Conservation (phyloP, 2,329 filamentous ascomycete species). For the Periconia sp. region DNA sequence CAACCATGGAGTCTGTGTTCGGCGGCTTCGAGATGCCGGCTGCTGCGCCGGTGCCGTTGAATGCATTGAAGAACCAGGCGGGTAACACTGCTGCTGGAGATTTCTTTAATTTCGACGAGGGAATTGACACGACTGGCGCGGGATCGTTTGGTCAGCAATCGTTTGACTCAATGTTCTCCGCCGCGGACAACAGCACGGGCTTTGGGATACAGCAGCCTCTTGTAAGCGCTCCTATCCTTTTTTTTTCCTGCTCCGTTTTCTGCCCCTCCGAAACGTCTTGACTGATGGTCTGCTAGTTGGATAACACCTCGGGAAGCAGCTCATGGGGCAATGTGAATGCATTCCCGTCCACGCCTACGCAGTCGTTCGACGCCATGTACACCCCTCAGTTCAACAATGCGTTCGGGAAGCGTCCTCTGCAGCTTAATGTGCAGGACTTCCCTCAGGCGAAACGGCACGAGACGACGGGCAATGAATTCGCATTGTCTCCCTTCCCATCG, state of each 20-base stretch:
- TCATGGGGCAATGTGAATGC: constrained; percentile 28
- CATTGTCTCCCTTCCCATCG: constrained; percentile 30
- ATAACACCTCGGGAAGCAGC: constrained; percentile 38
- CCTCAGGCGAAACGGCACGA: constrained; percentile 43
- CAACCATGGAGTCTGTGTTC: constrained; percentile 43
- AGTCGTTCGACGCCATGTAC: constrained; percentile 34
- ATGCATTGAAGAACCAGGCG: constrained; percentile 25
- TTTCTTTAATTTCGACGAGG: constrained; percentile 42
- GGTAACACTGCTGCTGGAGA: constrained; percentile 38
- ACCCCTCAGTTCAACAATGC: constrained; percentile 21
- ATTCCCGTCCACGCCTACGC: constrained; percentile 33
- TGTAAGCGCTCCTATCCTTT: too few relatives aligned
- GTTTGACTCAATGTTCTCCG: constrained; percentile 16
- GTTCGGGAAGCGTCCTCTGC: constrained; percentile 38
- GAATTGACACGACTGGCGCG: constrained; percentile 35
- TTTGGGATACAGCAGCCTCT: constrained; percentile 35
- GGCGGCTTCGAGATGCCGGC: constrained; percentile 29
- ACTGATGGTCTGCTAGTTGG: too few relatives aligned
- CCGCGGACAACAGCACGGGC: constrained; percentile 7
- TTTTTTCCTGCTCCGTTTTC: too few relatives aligned
- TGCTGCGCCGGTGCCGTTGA: constrained; percentile 22
- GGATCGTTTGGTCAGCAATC: constrained; percentile 22
- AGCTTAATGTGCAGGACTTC: constrained; percentile 37
- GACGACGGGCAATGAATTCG: constrained; percentile 21
- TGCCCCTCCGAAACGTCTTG: too few relatives aligned